phyloP scores from a whole-genome alignment of 495 filamentous ascomycete species.

The Staphylotrichum tortipilum region DNA sequence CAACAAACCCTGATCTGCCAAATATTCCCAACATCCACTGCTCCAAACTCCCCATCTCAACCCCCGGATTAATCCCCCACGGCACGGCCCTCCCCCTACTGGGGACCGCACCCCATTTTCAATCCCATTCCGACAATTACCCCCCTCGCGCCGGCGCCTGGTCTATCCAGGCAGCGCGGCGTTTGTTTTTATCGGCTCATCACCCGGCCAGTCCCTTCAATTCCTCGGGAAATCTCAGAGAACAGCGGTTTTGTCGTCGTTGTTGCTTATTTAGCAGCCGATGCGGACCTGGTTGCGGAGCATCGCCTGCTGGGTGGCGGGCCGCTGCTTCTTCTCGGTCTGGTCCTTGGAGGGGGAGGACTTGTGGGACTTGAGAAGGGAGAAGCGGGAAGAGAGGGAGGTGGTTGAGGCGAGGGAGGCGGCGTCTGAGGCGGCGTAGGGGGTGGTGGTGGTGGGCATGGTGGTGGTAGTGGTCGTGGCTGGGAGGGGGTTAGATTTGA shows the following conservation, averaged over 20 bases:
- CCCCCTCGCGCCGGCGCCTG: no score
- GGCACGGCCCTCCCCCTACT: not conserved
- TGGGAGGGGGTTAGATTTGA: not conserved
- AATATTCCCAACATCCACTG: not conserved
- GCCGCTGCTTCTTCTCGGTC: not conserved
- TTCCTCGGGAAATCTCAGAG: no score
- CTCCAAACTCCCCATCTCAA: not conserved
- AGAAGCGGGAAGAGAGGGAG: conserved; percentile 15
- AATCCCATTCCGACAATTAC: no score
- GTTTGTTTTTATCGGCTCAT: no score
- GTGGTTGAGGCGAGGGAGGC: conserved; percentile 11
- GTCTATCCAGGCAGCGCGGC: no score
- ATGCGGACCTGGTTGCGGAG: conserved; percentile 18
- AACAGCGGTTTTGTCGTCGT: no score
- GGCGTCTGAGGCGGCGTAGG: not conserved
- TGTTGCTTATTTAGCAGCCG: conserved; percentile 1
- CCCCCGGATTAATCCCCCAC: not conserved
- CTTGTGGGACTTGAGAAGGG: conserved; percentile 17
- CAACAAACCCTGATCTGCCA: not conserved
- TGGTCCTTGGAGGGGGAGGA: conserved; percentile 1
- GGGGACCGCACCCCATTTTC: not conserved
- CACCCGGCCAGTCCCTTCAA: no score
- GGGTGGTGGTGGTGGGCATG: conserved; percentile 1
- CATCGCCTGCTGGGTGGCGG: not conserved
- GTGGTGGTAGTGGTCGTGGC: conserved; percentile 2